A percentile compares a stretch with the other conserved stretches of the same genome.
Evolutionary conservation across 176 grass and related monocot species (phyloP).

Genomic region (Rhynchospora tenuis): DNA sequence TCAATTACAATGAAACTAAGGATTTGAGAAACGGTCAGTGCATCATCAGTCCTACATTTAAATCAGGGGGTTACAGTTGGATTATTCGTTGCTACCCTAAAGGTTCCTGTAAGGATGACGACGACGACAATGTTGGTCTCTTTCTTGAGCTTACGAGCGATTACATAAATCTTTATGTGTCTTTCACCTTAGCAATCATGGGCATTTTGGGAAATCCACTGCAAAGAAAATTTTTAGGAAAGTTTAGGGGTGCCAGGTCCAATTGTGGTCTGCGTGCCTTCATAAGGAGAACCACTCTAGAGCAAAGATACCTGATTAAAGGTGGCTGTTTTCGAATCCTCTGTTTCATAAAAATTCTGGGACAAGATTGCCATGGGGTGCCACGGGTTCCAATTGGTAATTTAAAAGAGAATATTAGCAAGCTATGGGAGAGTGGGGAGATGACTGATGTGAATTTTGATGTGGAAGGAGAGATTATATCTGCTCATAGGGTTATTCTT

Average conservation of each 20-base stretch:
- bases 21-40: not conserved
- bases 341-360: not conserved
- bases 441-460: not conserved
- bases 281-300: not conserved
- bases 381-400: not conserved
- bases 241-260: too few species aligned
- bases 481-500: not conserved
- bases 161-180: not conserved
- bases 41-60: not conserved
- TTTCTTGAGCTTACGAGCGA: slow-evolving; percentile 2
- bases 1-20: not conserved
- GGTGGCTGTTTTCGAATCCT: not conserved
- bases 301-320: not conserved
- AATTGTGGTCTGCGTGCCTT: not conserved
- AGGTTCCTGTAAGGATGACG: not conserved
- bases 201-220: not conserved
- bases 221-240: not conserved
- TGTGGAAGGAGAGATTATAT: slow-evolving; percentile 7
- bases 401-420: not conserved
- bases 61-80: not conserved
- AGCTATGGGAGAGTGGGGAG: slow-evolving; percentile 1
- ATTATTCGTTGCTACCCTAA: slow-evolving; percentile 14
- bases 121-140: not conserved
- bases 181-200: slow-evolving; percentile 4
- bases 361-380: not conserved